Base-by-base conservation (phyloP, 495 filamentous ascomycete genomes). In the Niebla homalea region DNA sequence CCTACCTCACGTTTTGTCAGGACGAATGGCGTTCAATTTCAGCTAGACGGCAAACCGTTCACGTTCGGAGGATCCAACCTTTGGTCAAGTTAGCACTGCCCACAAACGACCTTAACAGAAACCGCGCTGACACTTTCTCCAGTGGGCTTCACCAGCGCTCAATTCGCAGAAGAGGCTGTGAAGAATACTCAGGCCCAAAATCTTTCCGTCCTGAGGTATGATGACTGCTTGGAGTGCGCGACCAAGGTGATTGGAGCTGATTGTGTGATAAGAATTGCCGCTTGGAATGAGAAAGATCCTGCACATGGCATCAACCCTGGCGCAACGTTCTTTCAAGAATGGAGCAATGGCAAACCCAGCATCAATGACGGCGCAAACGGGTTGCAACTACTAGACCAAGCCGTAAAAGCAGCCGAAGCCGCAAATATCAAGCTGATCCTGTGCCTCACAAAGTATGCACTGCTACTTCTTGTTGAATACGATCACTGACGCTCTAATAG, bases 361-460 rank as follows among this genome's bases (percentile, higher is more conserved):
- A 82, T 85, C 66, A 84, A 85, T 65, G 83, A 77, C 1, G 80
- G 81, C 2, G 52, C 72, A 36, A 70, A 82, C 59, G 81, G 82
- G 7, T 69, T 85, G 3, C 72, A 83, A 60, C 70, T 76, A 10
- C 72, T 85, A 26, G 80, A 84, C 60, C 75, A 75, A 46, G 78
- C 82, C 7, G 79, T 84, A 21, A 56, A 68, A 23, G 66, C 72
- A 3, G 80, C 79, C 2, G 68, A 72, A 49, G 69, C 71, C 51
- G 65, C 63, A 18, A 71, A 71, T 12, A 70, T 79, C 51, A 79
- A 83, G 61, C 64, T 82, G 20, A 69, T 83, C 52, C 69, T 75
- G 79, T 84, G 21, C 22, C 39, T 51, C 26, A 32, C 38, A 14
- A 50, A 51, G 40, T 51, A 25, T 1, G 48, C 36, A 22, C 7